Evolutionary conservation across 1,284 basidiomycete genomes (phyloP).

Genomic region (Ganoderma resinaceum): DNA sequence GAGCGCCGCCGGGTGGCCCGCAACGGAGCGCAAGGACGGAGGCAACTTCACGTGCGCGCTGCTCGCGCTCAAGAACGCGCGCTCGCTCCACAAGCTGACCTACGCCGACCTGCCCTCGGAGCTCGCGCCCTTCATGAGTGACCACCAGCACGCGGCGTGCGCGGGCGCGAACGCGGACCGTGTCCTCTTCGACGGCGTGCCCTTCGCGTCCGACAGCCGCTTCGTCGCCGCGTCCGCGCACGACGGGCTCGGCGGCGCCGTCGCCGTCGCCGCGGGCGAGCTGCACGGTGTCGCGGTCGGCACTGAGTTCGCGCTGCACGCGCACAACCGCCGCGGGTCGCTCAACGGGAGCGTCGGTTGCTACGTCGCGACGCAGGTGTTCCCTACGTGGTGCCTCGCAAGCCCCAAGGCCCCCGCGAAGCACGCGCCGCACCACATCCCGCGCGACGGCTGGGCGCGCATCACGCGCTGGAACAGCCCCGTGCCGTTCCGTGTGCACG

Average conservation of each 20-base stretch:
- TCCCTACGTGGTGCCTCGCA: constrained; percentile 64
- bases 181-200: constrained; percentile 60
- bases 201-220: constrained; percentile 56
- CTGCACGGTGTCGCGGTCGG: constrained; percentile 67
- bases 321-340: constrained; percentile 63
- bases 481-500: constrained; percentile 54
- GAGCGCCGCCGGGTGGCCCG: constrained; percentile 56
- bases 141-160: constrained; percentile 57
- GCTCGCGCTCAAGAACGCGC: constrained; percentile 50
- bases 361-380: constrained; percentile 56
- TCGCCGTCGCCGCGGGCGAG: constrained; percentile 60
- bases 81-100: constrained; percentile 58
- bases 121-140: constrained; percentile 41
- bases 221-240: constrained; percentile 53
- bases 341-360: constrained; percentile 59
- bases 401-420: constrained; percentile 46
- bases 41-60: constrained; percentile 65
- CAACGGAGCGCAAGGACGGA: constrained; percentile 64
- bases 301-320: constrained; percentile 63
- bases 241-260: constrained; percentile 45
- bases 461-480: constrained; percentile 63
- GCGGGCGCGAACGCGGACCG: constrained; percentile 55
- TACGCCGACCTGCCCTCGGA: constrained; percentile 56
- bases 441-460: constrained; percentile 59
- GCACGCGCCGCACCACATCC: constrained; percentile 39